Conservation (phyloP, 495 filamentous ascomycete genomes). For the Cetradonia linearis region DNA sequence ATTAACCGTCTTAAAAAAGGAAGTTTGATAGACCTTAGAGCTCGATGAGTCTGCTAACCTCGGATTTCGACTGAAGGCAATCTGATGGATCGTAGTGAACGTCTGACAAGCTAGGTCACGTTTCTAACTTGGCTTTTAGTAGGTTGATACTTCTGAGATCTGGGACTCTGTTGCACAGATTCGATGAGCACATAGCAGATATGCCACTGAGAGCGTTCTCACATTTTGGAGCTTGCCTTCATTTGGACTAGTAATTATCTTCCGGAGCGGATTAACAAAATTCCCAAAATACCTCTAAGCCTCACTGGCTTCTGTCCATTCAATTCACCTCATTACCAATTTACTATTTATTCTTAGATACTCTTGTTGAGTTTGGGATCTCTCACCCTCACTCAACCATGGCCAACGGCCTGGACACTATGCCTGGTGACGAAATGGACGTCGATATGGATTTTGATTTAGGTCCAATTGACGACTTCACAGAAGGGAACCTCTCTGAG, state of each 20-base stretch:
- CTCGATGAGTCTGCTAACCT: background rate
- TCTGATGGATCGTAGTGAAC: too few species aligned
- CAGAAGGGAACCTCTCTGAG: background rate
- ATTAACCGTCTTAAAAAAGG: background rate
- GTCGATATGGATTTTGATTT: slow-evolving; percentile 36
- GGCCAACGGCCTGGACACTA: slow-evolving; percentile 7
- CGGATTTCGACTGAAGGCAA: background rate
- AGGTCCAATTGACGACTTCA: slow-evolving; percentile 28
- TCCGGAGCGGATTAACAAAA: slow-evolving; percentile 1
- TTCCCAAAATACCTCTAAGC: background rate
- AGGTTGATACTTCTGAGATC: rapidly evolving
- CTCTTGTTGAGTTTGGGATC: background rate
- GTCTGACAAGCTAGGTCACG: background rate
- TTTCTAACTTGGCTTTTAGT: background rate
- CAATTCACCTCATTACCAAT: background rate
- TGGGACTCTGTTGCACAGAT: too few species aligned
- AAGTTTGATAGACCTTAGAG: background rate
- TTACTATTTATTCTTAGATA: background rate
- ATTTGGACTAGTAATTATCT: background rate
- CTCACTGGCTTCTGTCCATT: background rate
- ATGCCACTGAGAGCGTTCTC: too few species aligned
- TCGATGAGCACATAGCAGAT: too few species aligned
- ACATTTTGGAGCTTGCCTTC: background rate
- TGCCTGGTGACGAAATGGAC: slow-evolving; percentile 33
- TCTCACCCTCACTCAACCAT: background rate